Evolutionary conservation across 2,329 filamentous ascomycete genomes (phyloP).

Genomic region (Alternaria infectoria): DNA sequence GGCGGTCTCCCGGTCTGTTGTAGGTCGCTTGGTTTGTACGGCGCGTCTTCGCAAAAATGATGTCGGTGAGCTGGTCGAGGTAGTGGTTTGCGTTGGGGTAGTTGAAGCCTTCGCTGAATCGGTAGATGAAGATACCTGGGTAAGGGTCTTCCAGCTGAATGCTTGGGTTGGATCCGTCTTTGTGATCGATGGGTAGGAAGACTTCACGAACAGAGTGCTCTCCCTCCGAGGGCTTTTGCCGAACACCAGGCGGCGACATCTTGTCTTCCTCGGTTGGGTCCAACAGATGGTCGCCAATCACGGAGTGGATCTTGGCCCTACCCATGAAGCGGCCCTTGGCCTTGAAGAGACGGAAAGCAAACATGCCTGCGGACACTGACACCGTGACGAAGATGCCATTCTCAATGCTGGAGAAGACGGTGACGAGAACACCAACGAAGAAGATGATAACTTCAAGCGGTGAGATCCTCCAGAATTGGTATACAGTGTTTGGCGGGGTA

Average conservation of each 20-base stretch:
- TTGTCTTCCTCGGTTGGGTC: slow-evolving; percentile 57
- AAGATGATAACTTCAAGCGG: slow-evolving; percentile 92
- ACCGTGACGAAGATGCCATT: slow-evolving; percentile 92
- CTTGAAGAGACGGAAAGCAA: slow-evolving; percentile 83
- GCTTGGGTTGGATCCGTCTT: slow-evolving; percentile 86
- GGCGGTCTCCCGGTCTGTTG: slow-evolving; percentile 67
- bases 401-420: slow-evolving; percentile 86
- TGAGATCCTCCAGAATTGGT: slow-evolving; percentile 94
- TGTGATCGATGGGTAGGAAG: slow-evolving; percentile 85
- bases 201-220: slow-evolving; percentile 70
- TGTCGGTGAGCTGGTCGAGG: slow-evolving; percentile 68
- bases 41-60: slow-evolving; percentile 66
- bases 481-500: slow-evolving; percentile 88
- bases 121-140: slow-evolving; percentile 94
- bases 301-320: slow-evolving; percentile 81
- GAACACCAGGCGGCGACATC: slow-evolving; percentile 12
- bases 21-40: slow-evolving; percentile 76
- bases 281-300: slow-evolving; percentile 73
- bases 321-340: slow-evolving; percentile 86
- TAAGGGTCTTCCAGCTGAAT: slow-evolving; percentile 80
- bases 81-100: slow-evolving; percentile 94
- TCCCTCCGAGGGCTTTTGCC: slow-evolving; percentile 29
- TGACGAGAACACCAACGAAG: slow-evolving; percentile 90
- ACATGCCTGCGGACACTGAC: slow-evolving; percentile 73
- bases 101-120: slow-evolving; percentile 94